phyloP scores from a whole-genome alignment of 129 eudicot genomes.

The Artemisia argyi region DNA sequence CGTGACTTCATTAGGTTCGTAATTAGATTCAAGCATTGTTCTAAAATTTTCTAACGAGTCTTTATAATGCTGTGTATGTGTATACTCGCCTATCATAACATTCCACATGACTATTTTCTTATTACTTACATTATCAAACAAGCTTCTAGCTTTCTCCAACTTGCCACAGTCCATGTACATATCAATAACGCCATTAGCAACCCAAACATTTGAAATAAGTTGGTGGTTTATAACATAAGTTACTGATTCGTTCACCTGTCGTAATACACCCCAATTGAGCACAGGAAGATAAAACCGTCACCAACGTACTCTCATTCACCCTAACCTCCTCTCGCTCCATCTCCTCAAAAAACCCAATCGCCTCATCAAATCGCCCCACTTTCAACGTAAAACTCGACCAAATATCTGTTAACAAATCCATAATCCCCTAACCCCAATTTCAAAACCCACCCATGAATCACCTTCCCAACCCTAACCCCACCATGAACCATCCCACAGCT shows the following conservation, averaged over 20 bases:
- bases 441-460: constrained; percentile 38
- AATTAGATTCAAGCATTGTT: constrained; percentile 36
- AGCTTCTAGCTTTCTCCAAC: constrained; percentile 48
- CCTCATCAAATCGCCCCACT: constrained; percentile 23
- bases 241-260: constrained; percentile 51
- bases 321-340: too few relatives aligned
- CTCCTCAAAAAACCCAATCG: constrained; percentile 39
- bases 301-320: constrained; percentile 37
- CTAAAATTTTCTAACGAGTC: constrained; percentile 45
- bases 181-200: constrained; percentile 55
- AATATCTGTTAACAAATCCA: neutral
- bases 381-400: too few relatives aligned
- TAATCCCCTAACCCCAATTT: constrained; percentile 33
- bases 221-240: constrained; percentile 42
- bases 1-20: constrained; percentile 47
- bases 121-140: constrained; percentile 42
- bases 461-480: constrained; percentile 20
- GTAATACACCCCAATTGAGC: constrained; percentile 36
- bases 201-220: constrained; percentile 42
- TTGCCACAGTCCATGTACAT: constrained; percentile 72
- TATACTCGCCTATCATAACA: constrained; percentile 75
- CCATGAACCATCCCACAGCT: constrained; percentile 20
- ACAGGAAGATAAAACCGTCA: constrained; percentile 65
- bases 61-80: constrained; percentile 60
- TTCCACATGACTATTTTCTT: constrained; percentile 70